These are phyloP conservation scores for Boletus patriciae DNA, from an alignment of 768 basidiomycete species.

Conservation along the genomic window DNA sequence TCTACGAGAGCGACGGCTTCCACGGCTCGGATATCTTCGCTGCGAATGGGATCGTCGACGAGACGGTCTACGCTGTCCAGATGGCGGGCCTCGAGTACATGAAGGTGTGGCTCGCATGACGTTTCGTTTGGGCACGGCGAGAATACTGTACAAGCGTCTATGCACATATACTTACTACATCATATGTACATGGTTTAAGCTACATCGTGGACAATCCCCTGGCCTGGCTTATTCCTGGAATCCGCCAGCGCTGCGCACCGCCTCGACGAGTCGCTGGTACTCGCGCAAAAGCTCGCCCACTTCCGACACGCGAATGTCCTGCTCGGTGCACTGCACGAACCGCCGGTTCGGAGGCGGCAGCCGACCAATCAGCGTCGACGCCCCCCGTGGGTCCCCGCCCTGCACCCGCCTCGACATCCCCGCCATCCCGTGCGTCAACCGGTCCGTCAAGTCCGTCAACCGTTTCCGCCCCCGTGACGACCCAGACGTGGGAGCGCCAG, in stretches of 20 bases:
- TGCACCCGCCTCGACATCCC: constrained; percentile 48
- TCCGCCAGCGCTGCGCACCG: constrained; percentile 54
- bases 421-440: constrained; percentile 72
- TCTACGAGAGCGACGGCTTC: constrained; percentile 61
- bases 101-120: constrained; percentile 51
- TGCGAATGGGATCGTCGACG: constrained; percentile 43
- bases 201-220: no score
- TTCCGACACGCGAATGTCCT: constrained; percentile 80
- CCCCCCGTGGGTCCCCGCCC: constrained; percentile 35
- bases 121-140: not conserved
- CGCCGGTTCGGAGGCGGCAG: constrained; percentile 64
- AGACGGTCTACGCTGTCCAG: constrained; percentile 56
- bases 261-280: constrained; percentile 77
- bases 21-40: constrained; percentile 62
- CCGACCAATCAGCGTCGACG: constrained; percentile 35
- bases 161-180: no score
- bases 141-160: no score
- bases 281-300: constrained; percentile 77
- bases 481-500: not conserved
- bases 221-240: constrained; percentile 23
- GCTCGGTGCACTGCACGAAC: constrained; percentile 69
- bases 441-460: constrained; percentile 55
- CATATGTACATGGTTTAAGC: no score
- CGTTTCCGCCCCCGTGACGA: constrained; percentile 54
- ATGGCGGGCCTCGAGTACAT: constrained; percentile 50